A percentile compares a stretch with the other conserved stretches of the same genome.
Conservation (phyloP, 1,139 yeast genomes). For the Candida frijolesensis region DNA sequence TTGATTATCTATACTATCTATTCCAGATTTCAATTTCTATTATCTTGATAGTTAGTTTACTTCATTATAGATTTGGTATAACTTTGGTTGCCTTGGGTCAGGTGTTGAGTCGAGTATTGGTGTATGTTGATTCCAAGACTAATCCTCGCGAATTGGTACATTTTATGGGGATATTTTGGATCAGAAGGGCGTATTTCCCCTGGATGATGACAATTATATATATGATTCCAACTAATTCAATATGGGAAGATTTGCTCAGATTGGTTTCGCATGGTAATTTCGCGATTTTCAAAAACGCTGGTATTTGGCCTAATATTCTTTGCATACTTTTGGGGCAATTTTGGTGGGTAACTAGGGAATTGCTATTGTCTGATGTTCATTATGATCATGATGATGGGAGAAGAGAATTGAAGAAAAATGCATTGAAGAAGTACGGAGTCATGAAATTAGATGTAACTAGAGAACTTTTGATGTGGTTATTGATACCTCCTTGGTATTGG, state of each 20-base stretch:
- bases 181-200: slow-evolving; percentile 31
- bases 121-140: slow-evolving; percentile 34
- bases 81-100: slow-evolving; percentile 24
- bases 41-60: slow-evolving; percentile 19
- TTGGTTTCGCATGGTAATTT: background rate
- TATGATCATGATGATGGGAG: slow-evolving; percentile 21
- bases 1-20: slow-evolving; percentile 37
- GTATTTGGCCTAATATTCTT: slow-evolving; percentile 23
- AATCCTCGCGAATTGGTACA: slow-evolving; percentile 29
- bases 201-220: slow-evolving; percentile 23
- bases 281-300: background rate
- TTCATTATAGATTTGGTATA: slow-evolving; percentile 19
- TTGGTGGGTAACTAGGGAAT: slow-evolving; percentile 41
- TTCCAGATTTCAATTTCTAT: slow-evolving; percentile 29
- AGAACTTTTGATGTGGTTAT: slow-evolving; percentile 17
- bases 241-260: slow-evolving; percentile 8
- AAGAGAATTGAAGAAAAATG: slow-evolving; percentile 16
- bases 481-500: slow-evolving; percentile 49
- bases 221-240: slow-evolving; percentile 16
- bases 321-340: slow-evolving; percentile 33
- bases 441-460: slow-evolving; percentile 18
- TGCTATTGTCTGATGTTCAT: slow-evolving; percentile 23
- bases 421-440: slow-evolving; percentile 16
- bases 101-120: slow-evolving; percentile 27
- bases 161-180: slow-evolving; percentile 28